Evolutionary conservation across 345 rosid genomes (phyloP).

Genomic region (Brassica juncea): DNA sequence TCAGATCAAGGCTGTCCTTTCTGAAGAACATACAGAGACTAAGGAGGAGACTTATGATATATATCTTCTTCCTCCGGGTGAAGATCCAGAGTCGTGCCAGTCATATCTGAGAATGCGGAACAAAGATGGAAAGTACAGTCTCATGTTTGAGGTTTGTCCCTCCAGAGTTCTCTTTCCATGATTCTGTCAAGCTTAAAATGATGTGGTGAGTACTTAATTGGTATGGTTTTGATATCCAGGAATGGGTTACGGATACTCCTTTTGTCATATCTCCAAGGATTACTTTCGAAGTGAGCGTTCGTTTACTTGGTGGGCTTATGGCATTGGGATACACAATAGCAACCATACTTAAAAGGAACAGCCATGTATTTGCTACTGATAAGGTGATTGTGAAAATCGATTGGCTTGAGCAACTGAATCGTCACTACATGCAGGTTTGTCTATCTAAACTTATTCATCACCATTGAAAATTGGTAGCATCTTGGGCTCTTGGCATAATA

Average conservation of each 20-base stretch:
- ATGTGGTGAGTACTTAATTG: constrained; percentile 11
- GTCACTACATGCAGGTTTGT: constrained; percentile 86
- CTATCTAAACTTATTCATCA: constrained; percentile 14
- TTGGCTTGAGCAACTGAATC: constrained; percentile 90
- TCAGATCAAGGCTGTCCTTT: constrained; percentile 65
- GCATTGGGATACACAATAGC: constrained; percentile 97
- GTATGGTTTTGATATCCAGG: constrained; percentile 52
- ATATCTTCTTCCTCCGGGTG: constrained; percentile 83
- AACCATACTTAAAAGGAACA: constrained; percentile 87
- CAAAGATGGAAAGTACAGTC: constrained; percentile 96
- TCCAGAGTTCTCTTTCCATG: constrained; percentile 7
- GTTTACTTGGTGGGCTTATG: constrained; percentile 99
- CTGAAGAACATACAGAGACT: constrained; percentile 68
- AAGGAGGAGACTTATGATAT: constrained; percentile 91
- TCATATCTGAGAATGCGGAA: constrained; percentile 97
- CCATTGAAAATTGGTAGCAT: background rate
- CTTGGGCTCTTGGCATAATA: background rate
- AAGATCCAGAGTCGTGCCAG: constrained; percentile 54
- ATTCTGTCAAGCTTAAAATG: background rate
- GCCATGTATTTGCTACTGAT: constrained; percentile 40
- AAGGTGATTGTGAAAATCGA: constrained; percentile 83
- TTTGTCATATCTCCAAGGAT: constrained; percentile 98
- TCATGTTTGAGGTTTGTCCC: constrained; percentile 93
- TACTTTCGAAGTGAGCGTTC: constrained; percentile 95
- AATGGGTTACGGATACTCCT: constrained; percentile 91